phyloP scores from a whole-genome alignment of 2,329 filamentous ascomycete species.

The Pleoardoris graminearum region DNA sequence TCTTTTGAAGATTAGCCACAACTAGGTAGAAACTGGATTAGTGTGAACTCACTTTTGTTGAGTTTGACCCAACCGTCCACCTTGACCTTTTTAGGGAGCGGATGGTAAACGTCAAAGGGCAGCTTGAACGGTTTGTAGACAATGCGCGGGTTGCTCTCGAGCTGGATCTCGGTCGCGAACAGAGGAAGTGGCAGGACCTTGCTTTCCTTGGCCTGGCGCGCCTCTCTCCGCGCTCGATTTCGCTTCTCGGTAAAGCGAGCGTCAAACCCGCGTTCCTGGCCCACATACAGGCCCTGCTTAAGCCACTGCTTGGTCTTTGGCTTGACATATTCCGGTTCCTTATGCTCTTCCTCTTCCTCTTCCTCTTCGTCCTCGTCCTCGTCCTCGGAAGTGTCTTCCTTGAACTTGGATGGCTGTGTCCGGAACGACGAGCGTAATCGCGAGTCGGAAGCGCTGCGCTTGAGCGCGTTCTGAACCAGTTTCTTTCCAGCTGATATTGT shows the following conservation, averaged over 20 bases:
- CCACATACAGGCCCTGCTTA: conserved; percentile 81
- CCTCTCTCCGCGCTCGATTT: conserved; percentile 44
- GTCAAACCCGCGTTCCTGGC: conserved; percentile 62
- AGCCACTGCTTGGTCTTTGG: conserved; percentile 73
- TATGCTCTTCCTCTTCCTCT: conserved; percentile 14
- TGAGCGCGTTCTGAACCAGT: conserved; percentile 34
- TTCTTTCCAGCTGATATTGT: conserved; percentile 45
- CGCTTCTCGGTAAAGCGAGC: conserved; percentile 53
- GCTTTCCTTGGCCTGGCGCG: conserved; percentile 52
- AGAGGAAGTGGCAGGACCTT: conserved; percentile 73
- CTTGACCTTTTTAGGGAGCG: conserved; percentile 83
- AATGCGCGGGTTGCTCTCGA: conserved; percentile 60
- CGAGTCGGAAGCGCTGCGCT: conserved; percentile 32
- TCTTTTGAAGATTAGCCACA: conserved; percentile 56
- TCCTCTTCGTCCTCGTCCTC: conserved; percentile 15
- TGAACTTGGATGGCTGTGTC: conserved; percentile 25
- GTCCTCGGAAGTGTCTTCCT: conserved; percentile 23
- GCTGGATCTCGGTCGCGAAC: conserved; percentile 71
- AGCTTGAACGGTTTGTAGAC: conserved; percentile 77
- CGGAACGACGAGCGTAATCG: conserved; percentile 22
- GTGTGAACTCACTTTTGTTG: conserved; percentile 72
- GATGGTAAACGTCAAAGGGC: conserved; percentile 87
- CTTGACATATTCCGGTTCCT: conserved; percentile 28
- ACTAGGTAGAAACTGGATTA: conserved; percentile 12
- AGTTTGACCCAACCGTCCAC: conserved; percentile 92